Evolutionary conservation across 805 yeast species (phyloP), one percentile per base, ranked within the genome.

Genomic region (Brettanomyces naardenensis): DNA sequence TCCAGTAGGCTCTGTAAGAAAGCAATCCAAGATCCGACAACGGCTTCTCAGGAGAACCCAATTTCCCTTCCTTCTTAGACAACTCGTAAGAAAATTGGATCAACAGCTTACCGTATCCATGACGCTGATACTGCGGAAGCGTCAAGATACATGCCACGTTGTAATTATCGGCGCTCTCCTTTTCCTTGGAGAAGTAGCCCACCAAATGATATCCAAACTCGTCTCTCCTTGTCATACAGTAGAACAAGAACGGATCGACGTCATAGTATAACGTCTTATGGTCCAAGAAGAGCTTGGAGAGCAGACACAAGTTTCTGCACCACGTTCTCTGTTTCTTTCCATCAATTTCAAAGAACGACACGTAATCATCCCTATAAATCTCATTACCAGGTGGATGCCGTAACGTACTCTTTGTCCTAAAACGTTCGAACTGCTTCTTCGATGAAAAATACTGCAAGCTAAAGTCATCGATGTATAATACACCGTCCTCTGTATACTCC

Each of bases 381-480:
- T 92, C 98, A 62, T 92, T 92, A 0, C 99, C 99, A 0, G 99
- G 99, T 1, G 99, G 99, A 53, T 90, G 97, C 55, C 81, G 78
- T 62, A 92, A 68, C 2, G 94, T 80, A 56, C 94, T 84, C 55
- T 92, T 92, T 20, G 75, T 59, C 53, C 97, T 70, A 63, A 87
- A 92, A 45, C 99, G 68, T 62, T 92, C 94, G 62, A 90, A 92
- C 61, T 89, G 97, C 52, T 84, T 86, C 44, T 71, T 68, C 0
- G 95, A 84, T 4, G 95, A 92, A 62, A 86, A 92, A 61, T 86
- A 92, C 42, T 85, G 78, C 42, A 92, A 60, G 3, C 96, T 79
- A 56, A 84, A 92, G 61, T 89, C 97, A 61, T 95, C 92, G 33
- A 92, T 82, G 56, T 82, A 92, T 19, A 92, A 73, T 18, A 35